Percentiles rank a stretch among this genome's conserved stretches.
These are phyloP conservation scores for Fusarium continuum DNA, from an alignment of 2,329 filamentous ascomycete species.

Conservation along the genomic window DNA sequence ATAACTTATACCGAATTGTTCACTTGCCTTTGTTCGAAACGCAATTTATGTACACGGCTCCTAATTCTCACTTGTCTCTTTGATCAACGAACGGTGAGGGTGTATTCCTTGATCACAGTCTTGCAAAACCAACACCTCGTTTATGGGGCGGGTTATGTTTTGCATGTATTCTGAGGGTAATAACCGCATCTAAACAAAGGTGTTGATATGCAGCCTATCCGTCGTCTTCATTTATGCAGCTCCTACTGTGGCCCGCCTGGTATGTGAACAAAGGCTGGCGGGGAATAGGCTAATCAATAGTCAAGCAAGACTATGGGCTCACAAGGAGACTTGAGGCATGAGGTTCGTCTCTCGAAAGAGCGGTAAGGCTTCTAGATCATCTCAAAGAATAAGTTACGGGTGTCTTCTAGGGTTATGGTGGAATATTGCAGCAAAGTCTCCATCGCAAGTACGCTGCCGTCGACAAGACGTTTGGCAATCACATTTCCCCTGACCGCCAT, in stretches of 20 bases:
- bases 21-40: no score
- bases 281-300: neutral
- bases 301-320: neutral
- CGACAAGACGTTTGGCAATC: neutral
- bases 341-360: neutral
- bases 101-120: no score
- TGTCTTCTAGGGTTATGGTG: neutral
- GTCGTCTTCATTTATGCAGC: neutral
- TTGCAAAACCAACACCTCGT: no score
- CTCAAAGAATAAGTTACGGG: neutral
- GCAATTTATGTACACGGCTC: no score
- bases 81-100: no score
- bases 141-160: no score
- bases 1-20: no score
- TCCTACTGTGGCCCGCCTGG: neutral
- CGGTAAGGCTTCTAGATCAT: neutral
- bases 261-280: neutral
- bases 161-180: neutral
- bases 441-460: conserved; percentile 9
- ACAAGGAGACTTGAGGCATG: neutral
- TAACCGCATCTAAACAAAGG: neutral
- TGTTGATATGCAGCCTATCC: neutral
- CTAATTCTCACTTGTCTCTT: no score
- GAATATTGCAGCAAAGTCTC: conserved; percentile 1
- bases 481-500: neutral